phyloP scores from a whole-genome alignment of 106 monocot genomes.

The Hemerocallis citrina region DNA sequence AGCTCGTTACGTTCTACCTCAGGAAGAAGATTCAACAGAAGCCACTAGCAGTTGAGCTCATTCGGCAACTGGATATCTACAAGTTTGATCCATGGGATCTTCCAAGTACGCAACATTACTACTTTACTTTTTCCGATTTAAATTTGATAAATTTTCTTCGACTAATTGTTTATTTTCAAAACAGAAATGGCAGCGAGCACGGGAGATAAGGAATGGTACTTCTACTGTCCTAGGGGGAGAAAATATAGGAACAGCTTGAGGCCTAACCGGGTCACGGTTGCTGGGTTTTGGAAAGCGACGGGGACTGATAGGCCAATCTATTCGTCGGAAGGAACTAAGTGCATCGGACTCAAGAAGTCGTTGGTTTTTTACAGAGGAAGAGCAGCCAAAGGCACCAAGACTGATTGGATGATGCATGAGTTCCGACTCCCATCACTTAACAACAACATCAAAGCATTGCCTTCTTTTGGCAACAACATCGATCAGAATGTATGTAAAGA shows the following conservation, averaged over 20 bases:
- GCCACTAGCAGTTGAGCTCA: slow-evolving; percentile 37
- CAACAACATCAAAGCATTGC: slow-evolving; percentile 5
- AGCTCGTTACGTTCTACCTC: slow-evolving; percentile 34
- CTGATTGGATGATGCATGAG: slow-evolving; percentile 82
- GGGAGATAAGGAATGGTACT: slow-evolving; percentile 73
- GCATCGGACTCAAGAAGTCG: slow-evolving; percentile 70
- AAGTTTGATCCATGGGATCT: slow-evolving; percentile 57
- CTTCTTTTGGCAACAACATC: slow-evolving; percentile 31
- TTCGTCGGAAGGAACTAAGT: slow-evolving; percentile 44
- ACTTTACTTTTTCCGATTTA: too few relatives aligned
- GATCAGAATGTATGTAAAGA: slow-evolving; percentile 28
- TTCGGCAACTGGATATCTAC: slow-evolving; percentile 45
- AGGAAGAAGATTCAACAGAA: slow-evolving; percentile 37
- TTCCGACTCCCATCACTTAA: slow-evolving; percentile 43
- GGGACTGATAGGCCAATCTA: slow-evolving; percentile 58
- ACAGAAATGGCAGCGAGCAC: slow-evolving; percentile 7
- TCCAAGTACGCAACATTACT: slow-evolving; percentile 23
- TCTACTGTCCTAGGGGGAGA: slow-evolving; percentile 69
- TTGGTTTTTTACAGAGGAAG: slow-evolving; percentile 67
- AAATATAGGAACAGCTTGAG: slow-evolving; percentile 65
- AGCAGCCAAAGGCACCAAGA: slow-evolving; percentile 59
- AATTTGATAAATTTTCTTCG: background rate
- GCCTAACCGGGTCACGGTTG: slow-evolving; percentile 62
- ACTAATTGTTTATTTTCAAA: background rate
- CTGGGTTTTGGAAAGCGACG: slow-evolving; percentile 71